Base-by-base conservation (phyloP, 345 rosid species). In the Citrus mangshanensis region DNA sequence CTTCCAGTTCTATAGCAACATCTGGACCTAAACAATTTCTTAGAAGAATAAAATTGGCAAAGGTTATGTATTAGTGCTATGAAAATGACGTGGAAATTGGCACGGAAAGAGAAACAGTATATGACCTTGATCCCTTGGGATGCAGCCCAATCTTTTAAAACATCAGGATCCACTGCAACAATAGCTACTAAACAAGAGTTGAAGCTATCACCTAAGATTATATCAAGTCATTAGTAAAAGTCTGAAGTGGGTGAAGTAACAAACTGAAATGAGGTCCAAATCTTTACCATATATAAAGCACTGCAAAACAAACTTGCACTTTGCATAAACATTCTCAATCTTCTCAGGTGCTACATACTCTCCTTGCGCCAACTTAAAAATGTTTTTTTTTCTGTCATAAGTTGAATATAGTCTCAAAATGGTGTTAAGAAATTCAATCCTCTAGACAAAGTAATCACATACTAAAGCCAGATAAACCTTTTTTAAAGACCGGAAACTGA, bases 271-370 rank as follows among this genome's bases (percentile, higher is more conserved):
- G 69, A 80, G 64, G 55, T 19, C 12, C 55, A 27, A 16, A 35
- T 65, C 46, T 85, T 73, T 86, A 93, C 99, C 99, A 82, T 96
- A 86, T 62, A 94, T 80, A 87, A 96, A 96, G 85, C 97, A 90
- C 76, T 94, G 98, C 28, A 84, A 90, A n/a, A 91, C 75, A 76
- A 90, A 94, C 77, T 84, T 88, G 97, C 98, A 93, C 79, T 94
- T 96, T 6, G 94, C 93, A 79, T 94, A 96, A 5, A 91, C 93
- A 81, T 96, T 96, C 91, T 94, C 98, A 1, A 96, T 88, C 83
- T 96, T 96, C 87, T 96, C 99, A 0, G 99, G 98, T 55, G 99
- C 99, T 74, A 96, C 91, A 79, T 94, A 96, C 89, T 96, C 99
- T 72, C 99, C 99, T 24, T 96, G 99, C 38, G 99, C 97, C 89